These are phyloP conservation scores for Penicillium sp. DNA, from an alignment of 2,329 filamentous ascomycete species.

Conservation along the genomic window DNA sequence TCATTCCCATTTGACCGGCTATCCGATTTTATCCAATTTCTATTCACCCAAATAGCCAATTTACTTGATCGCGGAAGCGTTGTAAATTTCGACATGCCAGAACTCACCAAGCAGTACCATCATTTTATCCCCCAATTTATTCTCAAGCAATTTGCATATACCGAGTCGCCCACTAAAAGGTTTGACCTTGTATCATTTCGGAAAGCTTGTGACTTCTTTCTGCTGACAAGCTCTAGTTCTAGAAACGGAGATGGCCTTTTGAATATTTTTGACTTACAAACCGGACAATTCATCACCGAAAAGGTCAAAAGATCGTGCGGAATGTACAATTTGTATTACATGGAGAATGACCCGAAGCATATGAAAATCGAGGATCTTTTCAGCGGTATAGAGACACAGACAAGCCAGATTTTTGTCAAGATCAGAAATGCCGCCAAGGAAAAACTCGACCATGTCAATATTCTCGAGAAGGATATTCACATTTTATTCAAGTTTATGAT, in stretches of 20 bases:
- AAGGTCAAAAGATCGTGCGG: background rate
- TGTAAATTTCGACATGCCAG: background rate
- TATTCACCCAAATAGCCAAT: background rate
- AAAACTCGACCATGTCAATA: background rate
- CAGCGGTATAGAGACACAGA: background rate
- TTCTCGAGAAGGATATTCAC: background rate
- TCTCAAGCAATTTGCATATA: background rate
- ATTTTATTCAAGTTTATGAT: background rate
- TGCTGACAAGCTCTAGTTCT: background rate
- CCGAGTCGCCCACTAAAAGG: background rate
- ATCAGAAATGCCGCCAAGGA: background rate
- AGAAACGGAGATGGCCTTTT: background rate
- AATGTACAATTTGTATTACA: background rate
- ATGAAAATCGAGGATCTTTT: background rate
- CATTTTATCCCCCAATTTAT: constrained; percentile 1
- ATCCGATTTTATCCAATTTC: no score
- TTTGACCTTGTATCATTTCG: background rate
- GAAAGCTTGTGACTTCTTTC: background rate
- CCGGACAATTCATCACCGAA: background rate
- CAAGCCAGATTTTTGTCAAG: background rate
- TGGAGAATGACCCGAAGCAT: background rate
- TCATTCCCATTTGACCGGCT: no score
- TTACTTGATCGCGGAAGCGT: background rate
- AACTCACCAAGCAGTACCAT: background rate
- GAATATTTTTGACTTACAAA: background rate